Evolutionary conservation across 176 grass and related monocot species (phyloP).

Genomic region (Panicum miliaceum): DNA sequence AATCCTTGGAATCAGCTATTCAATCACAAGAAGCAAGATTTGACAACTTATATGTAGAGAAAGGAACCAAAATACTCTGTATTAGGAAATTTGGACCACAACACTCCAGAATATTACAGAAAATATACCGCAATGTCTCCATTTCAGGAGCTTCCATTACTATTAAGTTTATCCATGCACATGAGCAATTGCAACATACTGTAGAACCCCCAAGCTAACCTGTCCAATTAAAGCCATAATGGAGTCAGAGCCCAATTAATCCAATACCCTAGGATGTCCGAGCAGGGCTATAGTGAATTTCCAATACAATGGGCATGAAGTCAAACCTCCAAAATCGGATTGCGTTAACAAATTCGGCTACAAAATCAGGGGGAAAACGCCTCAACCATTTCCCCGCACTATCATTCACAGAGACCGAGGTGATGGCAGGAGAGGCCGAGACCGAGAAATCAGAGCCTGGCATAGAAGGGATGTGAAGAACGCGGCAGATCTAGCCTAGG

Average conservation of each 20-base stretch:
- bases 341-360: neutral
- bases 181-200: neutral
- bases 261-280: neutral
- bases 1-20: neutral
- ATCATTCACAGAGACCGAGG: neutral
- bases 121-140: neutral
- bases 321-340: neutral
- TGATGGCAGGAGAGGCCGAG: neutral
- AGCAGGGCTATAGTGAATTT: neutral
- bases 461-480: neutral
- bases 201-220: neutral
- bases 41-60: neutral
- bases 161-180: neutral
- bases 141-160: neutral
- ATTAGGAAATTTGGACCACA: neutral
- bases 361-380: neutral
- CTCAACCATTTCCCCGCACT: neutral
- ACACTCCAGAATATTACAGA: neutral
- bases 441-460: neutral
- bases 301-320: neutral
- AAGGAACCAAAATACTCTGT: neutral
- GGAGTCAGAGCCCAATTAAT: neutral
- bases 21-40: neutral
- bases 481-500: conserved; percentile 31
- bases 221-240: neutral